A percentile compares a stretch with the other conserved stretches of the same genome.
Conservation (phyloP, 345 rosid species). For the Citrus unshiu region DNA sequence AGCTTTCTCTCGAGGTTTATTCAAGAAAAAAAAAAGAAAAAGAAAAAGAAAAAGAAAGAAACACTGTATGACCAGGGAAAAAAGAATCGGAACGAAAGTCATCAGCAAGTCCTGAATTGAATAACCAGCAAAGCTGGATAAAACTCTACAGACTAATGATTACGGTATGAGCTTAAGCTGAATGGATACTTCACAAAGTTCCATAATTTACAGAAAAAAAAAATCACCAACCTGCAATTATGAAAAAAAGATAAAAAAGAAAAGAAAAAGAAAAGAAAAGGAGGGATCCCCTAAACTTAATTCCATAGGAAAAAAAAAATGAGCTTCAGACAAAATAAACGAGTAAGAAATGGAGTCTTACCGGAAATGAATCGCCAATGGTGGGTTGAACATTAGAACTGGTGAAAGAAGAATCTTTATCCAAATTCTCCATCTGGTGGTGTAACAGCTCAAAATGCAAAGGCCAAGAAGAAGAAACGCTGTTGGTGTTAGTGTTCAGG, state of each 20-base stretch:
- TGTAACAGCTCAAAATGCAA: constrained; percentile 35
- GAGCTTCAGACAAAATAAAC: not conserved
- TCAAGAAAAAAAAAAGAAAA: too few species aligned
- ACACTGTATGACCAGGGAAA: not conserved
- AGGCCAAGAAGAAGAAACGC: constrained; percentile 28
- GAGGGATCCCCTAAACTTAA: not conserved
- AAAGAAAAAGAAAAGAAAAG: not conserved
- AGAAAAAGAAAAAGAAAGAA: too few species aligned
- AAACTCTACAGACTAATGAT: not conserved
- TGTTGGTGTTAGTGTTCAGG: constrained; percentile 4
- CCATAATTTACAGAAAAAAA: not conserved
- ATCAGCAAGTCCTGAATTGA: not conserved
- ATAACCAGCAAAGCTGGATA: not conserved
- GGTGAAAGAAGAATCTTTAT: constrained; percentile 27
- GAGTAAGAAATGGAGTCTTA: constrained; percentile 13
- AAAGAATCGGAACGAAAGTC: not conserved
- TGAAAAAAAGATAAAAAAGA: not conserved
- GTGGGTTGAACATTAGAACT: constrained; percentile 25
- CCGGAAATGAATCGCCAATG: constrained; percentile 36
- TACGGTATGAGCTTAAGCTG: not conserved
- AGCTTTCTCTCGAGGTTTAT: too few species aligned
- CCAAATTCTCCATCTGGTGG: constrained; percentile 45
- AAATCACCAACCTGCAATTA: not conserved
- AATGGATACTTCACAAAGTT: not conserved
- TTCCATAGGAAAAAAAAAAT: not conserved